Evolutionary conservation across 495 filamentous ascomycete species (phyloP).

Genomic region (Sporormia fimetaria): DNA sequence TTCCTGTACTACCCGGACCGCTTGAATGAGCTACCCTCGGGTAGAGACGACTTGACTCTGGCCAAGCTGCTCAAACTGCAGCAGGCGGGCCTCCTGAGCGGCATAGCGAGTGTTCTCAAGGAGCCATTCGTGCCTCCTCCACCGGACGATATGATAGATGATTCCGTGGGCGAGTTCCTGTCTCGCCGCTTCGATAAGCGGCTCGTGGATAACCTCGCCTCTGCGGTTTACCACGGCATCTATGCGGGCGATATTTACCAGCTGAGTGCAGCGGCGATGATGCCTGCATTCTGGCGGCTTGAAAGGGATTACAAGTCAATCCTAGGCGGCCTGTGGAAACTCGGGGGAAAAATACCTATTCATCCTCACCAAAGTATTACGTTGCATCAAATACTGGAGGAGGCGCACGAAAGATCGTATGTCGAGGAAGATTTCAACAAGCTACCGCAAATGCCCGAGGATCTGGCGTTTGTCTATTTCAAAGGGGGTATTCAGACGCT

Average conservation of each 20-base stretch:
- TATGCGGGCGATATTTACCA: constrained; percentile 84
- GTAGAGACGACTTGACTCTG: not conserved
- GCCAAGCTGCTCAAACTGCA: not conserved
- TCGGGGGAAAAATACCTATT: not conserved
- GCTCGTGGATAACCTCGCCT: constrained; percentile 63
- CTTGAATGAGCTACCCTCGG: constrained; percentile 56
- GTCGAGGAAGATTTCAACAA: no score
- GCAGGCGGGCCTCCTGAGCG: constrained; percentile 20
- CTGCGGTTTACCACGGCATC: constrained; percentile 76
- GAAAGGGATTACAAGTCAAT: constrained; percentile 39
- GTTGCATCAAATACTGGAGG: no score
- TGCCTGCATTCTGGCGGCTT: constrained; percentile 42
- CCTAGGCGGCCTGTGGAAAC: not conserved
- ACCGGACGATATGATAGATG: constrained; percentile 40
- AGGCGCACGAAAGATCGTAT: no score
- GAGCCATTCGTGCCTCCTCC: constrained; percentile 45
- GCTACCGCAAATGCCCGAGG: constrained; percentile 5
- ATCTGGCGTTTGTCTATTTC: constrained; percentile 39
- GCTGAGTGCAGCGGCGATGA: constrained; percentile 56
- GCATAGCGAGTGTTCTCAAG: constrained; percentile 28
- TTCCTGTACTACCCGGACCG: constrained; percentile 90
- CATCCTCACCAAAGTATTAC: no score
- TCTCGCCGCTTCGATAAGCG: constrained; percentile 42
- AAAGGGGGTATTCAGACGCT: constrained; percentile 47
- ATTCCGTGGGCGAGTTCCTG: constrained; percentile 63